Percentiles rank a stretch among this genome's conserved stretches.
Conservation (phyloP, 257 asterid genomes). For the Solanum sejunctum region DNA sequence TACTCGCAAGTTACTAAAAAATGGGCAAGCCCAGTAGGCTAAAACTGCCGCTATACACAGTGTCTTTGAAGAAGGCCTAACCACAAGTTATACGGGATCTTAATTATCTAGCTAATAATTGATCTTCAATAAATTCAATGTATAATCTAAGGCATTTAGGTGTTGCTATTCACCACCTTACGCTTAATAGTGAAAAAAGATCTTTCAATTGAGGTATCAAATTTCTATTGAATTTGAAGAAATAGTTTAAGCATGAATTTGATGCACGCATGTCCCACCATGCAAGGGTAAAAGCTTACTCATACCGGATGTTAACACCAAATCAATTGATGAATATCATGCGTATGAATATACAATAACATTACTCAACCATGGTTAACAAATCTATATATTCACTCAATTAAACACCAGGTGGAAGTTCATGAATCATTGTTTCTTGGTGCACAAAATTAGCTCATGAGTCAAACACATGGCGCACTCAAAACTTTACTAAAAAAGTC, state of each 20-base stretch:
- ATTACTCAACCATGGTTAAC: not conserved
- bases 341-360: too few species aligned
- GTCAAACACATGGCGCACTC: not conserved
- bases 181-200: not conserved
- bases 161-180: not conserved
- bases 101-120: not conserved
- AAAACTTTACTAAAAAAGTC: not conserved
- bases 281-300: not conserved
- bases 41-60: too few species aligned
- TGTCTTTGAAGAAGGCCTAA: too few species aligned
- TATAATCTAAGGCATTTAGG: not conserved
- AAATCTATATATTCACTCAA: not conserved
- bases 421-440: not conserved
- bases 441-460: not conserved
- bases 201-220: not conserved
- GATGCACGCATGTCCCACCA: not conserved
- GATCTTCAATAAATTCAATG: not conserved
- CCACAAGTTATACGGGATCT: not conserved
- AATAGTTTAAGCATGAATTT: not conserved
- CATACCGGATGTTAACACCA: not conserved
- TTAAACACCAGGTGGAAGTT: not conserved
- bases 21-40: too few species aligned
- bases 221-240: not conserved
- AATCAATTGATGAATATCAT: not conserved
- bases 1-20: not conserved